Evolutionary conservation across 257 asterid species (phyloP).

Genomic region (Osmanthus fragrans): DNA sequence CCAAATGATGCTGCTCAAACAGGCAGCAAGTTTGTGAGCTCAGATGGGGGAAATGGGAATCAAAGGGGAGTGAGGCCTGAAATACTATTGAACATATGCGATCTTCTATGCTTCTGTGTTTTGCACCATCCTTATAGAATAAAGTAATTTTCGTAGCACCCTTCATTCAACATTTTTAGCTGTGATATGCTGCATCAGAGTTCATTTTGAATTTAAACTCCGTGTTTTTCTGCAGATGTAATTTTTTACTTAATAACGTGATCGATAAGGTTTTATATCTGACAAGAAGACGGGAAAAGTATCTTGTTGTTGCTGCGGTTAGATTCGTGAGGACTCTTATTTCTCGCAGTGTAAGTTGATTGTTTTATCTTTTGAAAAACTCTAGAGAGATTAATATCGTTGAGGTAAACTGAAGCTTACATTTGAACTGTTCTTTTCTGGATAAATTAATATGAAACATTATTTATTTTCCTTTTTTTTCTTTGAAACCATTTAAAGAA

Average conservation of each 20-base stretch:
- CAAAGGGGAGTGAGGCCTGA: constrained; percentile 74
- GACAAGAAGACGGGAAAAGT: constrained; percentile 87
- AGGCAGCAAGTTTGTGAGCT: constrained; percentile 42
- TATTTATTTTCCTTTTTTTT: neutral
- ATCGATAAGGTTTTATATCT: constrained; percentile 82
- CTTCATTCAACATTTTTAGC: constrained; percentile 8
- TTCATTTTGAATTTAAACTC: constrained; percentile 13
- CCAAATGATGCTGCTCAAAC: constrained; percentile 37
- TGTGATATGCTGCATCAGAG: constrained; percentile 5
- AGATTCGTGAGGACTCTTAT: constrained; percentile 85
- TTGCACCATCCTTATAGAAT: constrained; percentile 93
- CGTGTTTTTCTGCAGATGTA: constrained; percentile 59
- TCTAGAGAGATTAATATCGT: neutral
- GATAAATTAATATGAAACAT: neutral
- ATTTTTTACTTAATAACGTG: constrained; percentile 83
- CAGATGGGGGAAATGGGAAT: constrained; percentile 46
- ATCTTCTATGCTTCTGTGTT: constrained; percentile 91
- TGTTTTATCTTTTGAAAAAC: constrained; percentile 8
- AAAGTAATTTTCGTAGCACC: constrained; percentile 55
- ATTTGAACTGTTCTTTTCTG: neutral
- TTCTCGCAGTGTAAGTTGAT: constrained; percentile 84
- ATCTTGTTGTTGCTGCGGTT: constrained; percentile 89
- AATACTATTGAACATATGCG: constrained; percentile 81
- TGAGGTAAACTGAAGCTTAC: neutral
- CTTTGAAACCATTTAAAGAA: neutral